These are phyloP conservation scores for Rickenella mellea DNA, from an alignment of 768 basidiomycete genomes.

Conservation along the genomic window DNA sequence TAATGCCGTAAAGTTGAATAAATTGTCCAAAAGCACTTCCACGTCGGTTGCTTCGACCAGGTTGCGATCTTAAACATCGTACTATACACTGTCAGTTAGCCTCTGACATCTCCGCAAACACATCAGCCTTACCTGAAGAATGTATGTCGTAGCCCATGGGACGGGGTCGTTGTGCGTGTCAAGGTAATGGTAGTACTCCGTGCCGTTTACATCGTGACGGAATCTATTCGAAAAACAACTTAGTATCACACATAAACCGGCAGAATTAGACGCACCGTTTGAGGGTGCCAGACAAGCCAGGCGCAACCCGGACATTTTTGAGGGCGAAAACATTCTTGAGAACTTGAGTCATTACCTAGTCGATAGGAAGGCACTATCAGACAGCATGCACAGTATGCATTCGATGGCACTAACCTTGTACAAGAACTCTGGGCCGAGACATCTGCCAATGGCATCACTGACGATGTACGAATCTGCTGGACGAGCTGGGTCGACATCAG, in stretches of 20 bases:
- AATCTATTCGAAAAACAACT: slow-evolving; percentile 27
- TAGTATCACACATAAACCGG: background rate
- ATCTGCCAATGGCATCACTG: slow-evolving; percentile 34
- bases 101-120: no score
- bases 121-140: slow-evolving; percentile 37
- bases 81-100: no score
- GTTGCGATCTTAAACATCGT: no score
- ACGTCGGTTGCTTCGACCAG: no score
- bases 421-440: slow-evolving; percentile 43
- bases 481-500: slow-evolving; percentile 3
- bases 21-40: no score
- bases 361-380: background rate
- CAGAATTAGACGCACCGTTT: slow-evolving; percentile 29
- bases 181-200: slow-evolving; percentile 48
- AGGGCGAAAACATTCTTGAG: slow-evolving; percentile 56
- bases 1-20: no score
- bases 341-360: slow-evolving; percentile 48
- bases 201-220: slow-evolving; percentile 32
- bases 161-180: slow-evolving; percentile 35
- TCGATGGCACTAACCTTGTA: slow-evolving; percentile 31
- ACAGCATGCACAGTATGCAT: background rate
- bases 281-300: slow-evolving; percentile 57
- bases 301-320: slow-evolving; percentile 53
- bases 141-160: slow-evolving; percentile 63
- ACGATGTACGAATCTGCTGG: slow-evolving; percentile 13